phyloP scores from a whole-genome alignment of 768 basidiomycete species.

The Baorangia bicolor region DNA sequence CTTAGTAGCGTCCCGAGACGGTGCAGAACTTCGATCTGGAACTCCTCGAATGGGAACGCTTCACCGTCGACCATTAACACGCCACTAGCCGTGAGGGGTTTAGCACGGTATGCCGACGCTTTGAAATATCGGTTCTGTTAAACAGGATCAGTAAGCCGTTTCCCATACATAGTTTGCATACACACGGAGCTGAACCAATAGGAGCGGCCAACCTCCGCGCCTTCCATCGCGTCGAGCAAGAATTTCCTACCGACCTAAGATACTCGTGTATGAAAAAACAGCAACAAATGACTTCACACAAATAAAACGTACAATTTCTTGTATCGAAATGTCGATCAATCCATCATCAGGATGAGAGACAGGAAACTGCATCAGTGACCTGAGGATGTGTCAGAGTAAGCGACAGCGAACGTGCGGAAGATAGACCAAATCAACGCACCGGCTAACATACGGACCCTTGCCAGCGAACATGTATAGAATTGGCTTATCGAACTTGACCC shows the following conservation, averaged over 20 bases:
- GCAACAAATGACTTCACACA: neutral
- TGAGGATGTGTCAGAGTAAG: slow-evolving; percentile 22
- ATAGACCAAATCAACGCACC: slow-evolving; percentile 37
- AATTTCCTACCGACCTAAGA: slow-evolving; percentile 41
- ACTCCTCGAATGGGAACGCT: slow-evolving; percentile 67
- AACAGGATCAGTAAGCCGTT: slow-evolving; percentile 6
- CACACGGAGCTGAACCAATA: slow-evolving; percentile 65
- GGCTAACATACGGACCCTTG: slow-evolving; percentile 72
- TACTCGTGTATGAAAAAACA: neutral
- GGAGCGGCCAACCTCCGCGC: slow-evolving; percentile 56
- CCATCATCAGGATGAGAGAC: slow-evolving; percentile 80
- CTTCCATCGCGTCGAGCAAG: slow-evolving; percentile 53
- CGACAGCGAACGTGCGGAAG: neutral
- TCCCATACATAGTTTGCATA: neutral
- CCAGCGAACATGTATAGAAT: slow-evolving; percentile 73
- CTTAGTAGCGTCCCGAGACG: slow-evolving; percentile 66
- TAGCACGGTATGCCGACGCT: slow-evolving; percentile 70
- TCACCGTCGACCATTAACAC: slow-evolving; percentile 78
- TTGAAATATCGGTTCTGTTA: slow-evolving; percentile 69
- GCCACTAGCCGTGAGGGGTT: slow-evolving; percentile 54
- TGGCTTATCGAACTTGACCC: slow-evolving; percentile 70
- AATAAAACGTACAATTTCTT: slow-evolving; percentile 51
- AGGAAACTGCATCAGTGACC: slow-evolving; percentile 82
- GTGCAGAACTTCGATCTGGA: slow-evolving; percentile 74
- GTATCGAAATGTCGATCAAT: slow-evolving; percentile 66